Evolutionary conservation across 257 asterid species (phyloP).

Genomic region (Gentiana dahurica): DNA sequence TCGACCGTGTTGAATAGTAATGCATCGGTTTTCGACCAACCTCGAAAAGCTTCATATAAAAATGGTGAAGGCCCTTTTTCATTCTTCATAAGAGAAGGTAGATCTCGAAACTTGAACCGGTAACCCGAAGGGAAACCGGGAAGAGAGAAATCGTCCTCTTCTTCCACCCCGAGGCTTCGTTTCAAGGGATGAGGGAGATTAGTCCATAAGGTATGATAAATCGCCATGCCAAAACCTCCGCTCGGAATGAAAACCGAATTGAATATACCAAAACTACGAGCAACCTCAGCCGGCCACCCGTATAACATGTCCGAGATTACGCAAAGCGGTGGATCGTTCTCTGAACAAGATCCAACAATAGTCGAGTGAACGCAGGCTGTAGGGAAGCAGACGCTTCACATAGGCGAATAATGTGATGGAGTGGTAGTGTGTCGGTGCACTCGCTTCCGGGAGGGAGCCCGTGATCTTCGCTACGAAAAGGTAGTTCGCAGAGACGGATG

Average conservation of each 20-base stretch:
- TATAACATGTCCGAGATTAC: conserved; percentile 31
- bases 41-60: conserved; percentile 1
- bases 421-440: conserved; percentile 16
- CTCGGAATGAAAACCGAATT: conserved; percentile 24
- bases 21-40: conserved; percentile 29
- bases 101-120: conserved; percentile 7
- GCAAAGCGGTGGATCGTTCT: conserved; percentile 13
- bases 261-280: conserved; percentile 16
- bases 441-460: conserved; percentile 19
- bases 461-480: conserved; percentile 13
- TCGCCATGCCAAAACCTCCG: conserved; percentile 29
- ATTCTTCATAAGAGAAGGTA: conserved; percentile 4
- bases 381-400: conserved; percentile 16
- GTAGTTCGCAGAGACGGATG: conserved; percentile 19
- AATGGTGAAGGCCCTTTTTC: conserved; percentile 11
- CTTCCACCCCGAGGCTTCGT: neutral
- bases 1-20: conserved; percentile 31
- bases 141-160: neutral
- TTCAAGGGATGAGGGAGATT: conserved; percentile 17
- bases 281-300: conserved; percentile 27
- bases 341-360: conserved; percentile 9
- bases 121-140: conserved; percentile 22
- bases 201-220: conserved; percentile 14
- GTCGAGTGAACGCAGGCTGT: conserved; percentile 16
- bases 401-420: conserved; percentile 2